These are phyloP conservation scores for Myxozyma nipponensis DNA, from an alignment of 805 yeast genomes.

Conservation along the genomic window DNA sequence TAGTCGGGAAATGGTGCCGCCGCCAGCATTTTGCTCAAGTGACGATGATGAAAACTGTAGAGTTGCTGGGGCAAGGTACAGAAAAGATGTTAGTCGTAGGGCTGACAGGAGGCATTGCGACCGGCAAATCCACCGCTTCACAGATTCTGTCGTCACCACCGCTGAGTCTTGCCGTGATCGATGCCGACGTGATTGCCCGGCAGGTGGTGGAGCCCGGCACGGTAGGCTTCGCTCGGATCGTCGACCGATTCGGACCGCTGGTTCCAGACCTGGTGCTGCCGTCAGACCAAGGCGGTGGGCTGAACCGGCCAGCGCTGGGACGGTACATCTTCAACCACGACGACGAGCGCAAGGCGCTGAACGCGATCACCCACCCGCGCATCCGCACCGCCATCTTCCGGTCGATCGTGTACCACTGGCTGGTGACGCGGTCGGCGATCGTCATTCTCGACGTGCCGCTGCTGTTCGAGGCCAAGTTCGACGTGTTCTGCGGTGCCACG, in stretches of 20 bases:
- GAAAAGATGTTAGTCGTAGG: conserved; percentile 80
- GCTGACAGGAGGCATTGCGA: conserved; percentile 95
- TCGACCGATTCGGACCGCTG: conserved; percentile 52
- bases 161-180: conserved; percentile 60
- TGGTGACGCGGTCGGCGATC: conserved; percentile 48
- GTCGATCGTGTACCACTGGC: conserved; percentile 55
- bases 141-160: conserved; percentile 40
- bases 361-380: conserved; percentile 82
- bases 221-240: conserved; percentile 63
- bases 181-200: conserved; percentile 87
- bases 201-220: conserved; percentile 80
- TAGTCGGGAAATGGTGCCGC: too few species aligned
- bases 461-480: conserved; percentile 73
- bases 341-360: conserved; percentile 55
- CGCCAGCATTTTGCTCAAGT: too few species aligned
- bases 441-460: conserved; percentile 88
- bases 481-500: conserved; percentile 64
- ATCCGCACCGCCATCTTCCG: conserved; percentile 63
- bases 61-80: too few species aligned
- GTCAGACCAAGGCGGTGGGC: conserved; percentile 34
- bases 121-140: conserved; percentile 95
- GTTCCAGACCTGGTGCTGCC: conserved; percentile 46
- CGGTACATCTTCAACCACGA: conserved; percentile 63
- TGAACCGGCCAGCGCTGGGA: conserved; percentile 77
- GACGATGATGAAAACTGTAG: too few species aligned